phyloP scores from a whole-genome alignment of 306 rosid species.

The Vachellia collinsii region DNA sequence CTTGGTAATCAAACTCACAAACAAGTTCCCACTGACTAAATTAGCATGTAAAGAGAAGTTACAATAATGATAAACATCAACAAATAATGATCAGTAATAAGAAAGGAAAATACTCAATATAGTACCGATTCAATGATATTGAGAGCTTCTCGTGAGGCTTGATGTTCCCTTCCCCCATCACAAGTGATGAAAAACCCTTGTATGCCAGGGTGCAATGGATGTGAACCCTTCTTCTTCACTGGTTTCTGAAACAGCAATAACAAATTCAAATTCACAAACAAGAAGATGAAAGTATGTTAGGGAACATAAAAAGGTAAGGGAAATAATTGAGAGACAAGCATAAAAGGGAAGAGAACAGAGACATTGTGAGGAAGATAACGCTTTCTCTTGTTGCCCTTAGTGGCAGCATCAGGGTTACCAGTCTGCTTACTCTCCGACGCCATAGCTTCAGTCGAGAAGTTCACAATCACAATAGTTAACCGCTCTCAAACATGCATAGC shows the following conservation, averaged over 20 bases:
- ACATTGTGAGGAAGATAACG: slow-evolving; percentile 92
- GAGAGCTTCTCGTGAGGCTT: slow-evolving; percentile 88
- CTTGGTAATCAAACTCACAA: neutral
- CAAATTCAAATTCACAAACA: neutral
- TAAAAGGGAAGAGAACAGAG: slow-evolving; percentile 1
- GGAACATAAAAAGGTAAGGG: neutral
- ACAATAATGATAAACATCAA: neutral
- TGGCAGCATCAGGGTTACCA: slow-evolving; percentile 36
- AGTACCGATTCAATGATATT: slow-evolving; percentile 82
- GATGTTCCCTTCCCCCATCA: slow-evolving; percentile 94
- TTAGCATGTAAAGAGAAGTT: neutral
- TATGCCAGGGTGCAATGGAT: slow-evolving; percentile 87
- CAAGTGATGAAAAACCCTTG: slow-evolving; percentile 96
- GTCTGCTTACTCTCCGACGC: slow-evolving; percentile 55
- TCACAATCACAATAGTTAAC: neutral
- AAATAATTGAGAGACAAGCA: neutral
- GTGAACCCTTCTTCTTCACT: slow-evolving; percentile 84
- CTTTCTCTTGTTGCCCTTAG: slow-evolving; percentile 62
- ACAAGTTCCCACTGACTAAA: neutral
- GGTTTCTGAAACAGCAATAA: slow-evolving; percentile 60
- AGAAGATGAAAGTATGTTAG: neutral
- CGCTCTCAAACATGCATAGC: neutral
- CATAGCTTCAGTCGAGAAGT: slow-evolving; percentile 38
- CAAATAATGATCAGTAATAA: neutral
- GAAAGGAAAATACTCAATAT: neutral